phyloP scores from a whole-genome alignment of 768 basidiomycete species.

The Collybiopsis confluens region DNA sequence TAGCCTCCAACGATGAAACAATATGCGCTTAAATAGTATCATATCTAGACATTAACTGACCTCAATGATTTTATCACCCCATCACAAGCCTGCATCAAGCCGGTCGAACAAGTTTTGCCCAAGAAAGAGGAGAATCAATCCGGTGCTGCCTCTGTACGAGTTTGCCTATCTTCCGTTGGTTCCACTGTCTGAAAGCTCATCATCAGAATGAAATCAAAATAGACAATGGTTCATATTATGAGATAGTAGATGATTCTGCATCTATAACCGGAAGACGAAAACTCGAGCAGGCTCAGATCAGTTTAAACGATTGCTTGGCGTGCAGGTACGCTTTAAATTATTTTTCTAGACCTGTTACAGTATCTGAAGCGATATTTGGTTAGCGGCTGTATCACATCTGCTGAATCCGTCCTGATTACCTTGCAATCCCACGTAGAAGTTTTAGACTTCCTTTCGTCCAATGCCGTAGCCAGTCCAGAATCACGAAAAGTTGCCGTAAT shows the following conservation, averaged over 20 bases:
- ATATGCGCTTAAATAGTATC: not conserved
- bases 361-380: not conserved
- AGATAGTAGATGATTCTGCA: constrained; percentile 43
- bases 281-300: constrained; percentile 92
- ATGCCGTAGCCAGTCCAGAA: constrained; percentile 33
- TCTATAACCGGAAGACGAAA: constrained; percentile 41
- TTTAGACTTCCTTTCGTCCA: constrained; percentile 65
- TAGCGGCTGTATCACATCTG: constrained; percentile 98
- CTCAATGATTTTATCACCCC: constrained; percentile 97
- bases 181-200: not conserved
- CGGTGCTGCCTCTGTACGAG: constrained; percentile 34
- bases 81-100: constrained; percentile 96
- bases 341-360: not conserved
- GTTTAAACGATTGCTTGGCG: constrained; percentile 94
- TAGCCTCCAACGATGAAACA: not conserved
- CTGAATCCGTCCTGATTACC: constrained; percentile 94
- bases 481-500: constrained; percentile 61
- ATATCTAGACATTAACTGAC: constrained; percentile 81
- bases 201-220: constrained; percentile 87
- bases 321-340: constrained; percentile 68
- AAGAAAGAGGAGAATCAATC: constrained; percentile 28
- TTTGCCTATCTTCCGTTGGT: not conserved
- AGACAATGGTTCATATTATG: constrained; percentile 86
- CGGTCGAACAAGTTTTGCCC: constrained; percentile 49
- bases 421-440: constrained; percentile 95